Conservation (phyloP, 169 alveolate genomes). For the Plasmodium gallinaceum region DNA sequence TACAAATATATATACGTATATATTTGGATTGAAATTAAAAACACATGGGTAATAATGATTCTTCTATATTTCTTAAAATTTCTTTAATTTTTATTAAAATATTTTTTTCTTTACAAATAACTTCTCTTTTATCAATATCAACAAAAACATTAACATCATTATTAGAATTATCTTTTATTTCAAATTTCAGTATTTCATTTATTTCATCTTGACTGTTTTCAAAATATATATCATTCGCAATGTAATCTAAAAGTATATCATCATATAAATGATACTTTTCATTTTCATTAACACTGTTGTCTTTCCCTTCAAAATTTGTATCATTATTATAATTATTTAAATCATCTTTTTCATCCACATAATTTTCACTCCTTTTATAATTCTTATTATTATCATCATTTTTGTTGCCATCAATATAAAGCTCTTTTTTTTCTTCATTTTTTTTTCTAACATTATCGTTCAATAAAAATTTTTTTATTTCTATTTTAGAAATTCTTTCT, state of each 20-base stretch:
- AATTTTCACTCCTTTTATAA: neutral
- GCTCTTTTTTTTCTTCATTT: slow-evolving; percentile 1
- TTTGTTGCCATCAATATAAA: neutral
- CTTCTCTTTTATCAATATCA: slow-evolving; percentile 66
- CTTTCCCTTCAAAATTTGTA: neutral
- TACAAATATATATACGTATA: slow-evolving; percentile 7
- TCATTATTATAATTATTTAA: neutral
- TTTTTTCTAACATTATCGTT: neutral
- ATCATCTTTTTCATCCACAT: neutral
- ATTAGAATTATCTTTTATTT: slow-evolving; percentile 41
- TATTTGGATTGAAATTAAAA: slow-evolving; percentile 5
- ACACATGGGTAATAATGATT: slow-evolving; percentile 64
- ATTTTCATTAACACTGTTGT: neutral
- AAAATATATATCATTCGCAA: slow-evolving; percentile 8
- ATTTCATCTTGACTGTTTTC: slow-evolving; percentile 34
- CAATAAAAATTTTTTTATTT: slow-evolving; percentile 15
- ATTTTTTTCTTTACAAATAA: slow-evolving; percentile 42
- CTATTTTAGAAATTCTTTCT: slow-evolving; percentile 49
- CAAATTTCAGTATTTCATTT: slow-evolving; percentile 58
- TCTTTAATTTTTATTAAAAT: slow-evolving; percentile 54
- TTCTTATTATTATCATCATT: neutral
- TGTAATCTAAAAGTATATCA: slow-evolving; percentile 27
- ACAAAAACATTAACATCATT: slow-evolving; percentile 51
- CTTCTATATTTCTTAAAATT: slow-evolving; percentile 66
- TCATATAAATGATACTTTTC: slow-evolving; percentile 17